Evolutionary conservation across 257 asterid genomes (phyloP).

Genomic region (Mitragyna speciosa): DNA sequence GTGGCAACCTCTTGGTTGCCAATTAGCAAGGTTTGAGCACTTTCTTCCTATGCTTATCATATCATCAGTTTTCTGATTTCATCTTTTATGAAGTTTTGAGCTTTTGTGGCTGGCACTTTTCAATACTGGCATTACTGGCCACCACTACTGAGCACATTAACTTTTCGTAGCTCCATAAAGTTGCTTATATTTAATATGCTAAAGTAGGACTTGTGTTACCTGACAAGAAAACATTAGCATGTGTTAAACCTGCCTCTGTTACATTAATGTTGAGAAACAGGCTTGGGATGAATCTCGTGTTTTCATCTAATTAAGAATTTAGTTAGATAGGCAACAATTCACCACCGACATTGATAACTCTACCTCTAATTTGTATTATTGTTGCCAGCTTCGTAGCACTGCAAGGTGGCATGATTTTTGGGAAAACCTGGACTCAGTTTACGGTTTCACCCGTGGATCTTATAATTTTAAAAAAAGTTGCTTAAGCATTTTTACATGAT

Average conservation of each 20-base stretch:
- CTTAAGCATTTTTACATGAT: too few relatives aligned
- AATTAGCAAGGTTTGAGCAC: constrained; percentile 14
- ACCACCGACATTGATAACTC: neutral
- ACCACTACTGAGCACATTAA: neutral
- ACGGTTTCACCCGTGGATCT: too few relatives aligned
- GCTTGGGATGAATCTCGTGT: too few relatives aligned
- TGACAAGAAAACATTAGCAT: too few relatives aligned
- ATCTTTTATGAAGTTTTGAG: neutral
- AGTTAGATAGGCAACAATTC: neutral
- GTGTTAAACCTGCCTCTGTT: too few relatives aligned
- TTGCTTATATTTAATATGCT: neutral
- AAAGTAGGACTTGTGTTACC: too few relatives aligned
- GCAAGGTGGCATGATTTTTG: neutral
- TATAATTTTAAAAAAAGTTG: too few relatives aligned
- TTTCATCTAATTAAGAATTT: neutral
- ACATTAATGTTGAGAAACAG: too few relatives aligned
- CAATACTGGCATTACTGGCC: neutral
- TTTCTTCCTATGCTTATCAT: neutral
- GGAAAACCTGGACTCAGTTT: too few relatives aligned
- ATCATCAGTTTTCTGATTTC: neutral
- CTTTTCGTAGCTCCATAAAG: neutral
- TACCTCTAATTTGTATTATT: neutral
- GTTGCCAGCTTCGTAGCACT: neutral
- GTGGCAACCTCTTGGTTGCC: constrained; percentile 26
- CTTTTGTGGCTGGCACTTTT: neutral